These are phyloP conservation scores for Alloteropsis semialata DNA, from an alignment of 176 grass and related monocot species.

Conservation along the genomic window DNA sequence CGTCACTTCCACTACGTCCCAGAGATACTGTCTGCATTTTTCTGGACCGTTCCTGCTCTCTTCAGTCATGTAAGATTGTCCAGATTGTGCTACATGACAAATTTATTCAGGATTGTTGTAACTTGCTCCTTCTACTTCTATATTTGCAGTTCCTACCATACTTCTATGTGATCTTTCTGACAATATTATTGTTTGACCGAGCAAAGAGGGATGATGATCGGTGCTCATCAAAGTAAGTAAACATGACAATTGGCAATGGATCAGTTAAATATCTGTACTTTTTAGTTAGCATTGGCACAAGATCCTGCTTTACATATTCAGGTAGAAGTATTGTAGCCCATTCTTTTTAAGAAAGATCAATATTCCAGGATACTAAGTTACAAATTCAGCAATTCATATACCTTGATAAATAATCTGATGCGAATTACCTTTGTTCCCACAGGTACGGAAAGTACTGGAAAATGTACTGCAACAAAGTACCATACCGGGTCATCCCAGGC, in stretches of 20 bases:
- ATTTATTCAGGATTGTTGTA: not conserved
- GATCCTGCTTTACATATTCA: not conserved
- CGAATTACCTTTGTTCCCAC: not conserved
- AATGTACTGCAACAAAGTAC: constrained; percentile 83
- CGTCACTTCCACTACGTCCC: constrained; percentile 99
- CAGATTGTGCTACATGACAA: not conserved
- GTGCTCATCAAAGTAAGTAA: constrained; percentile 90
- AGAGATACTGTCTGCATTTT: constrained; percentile 91
- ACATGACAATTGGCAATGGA: not conserved
- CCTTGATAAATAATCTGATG: constrained; percentile 10
- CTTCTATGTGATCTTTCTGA: constrained; percentile 96
- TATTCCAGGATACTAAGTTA: not conserved
- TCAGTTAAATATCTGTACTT: not conserved
- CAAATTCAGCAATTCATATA: constrained; percentile 1
- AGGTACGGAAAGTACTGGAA: constrained; percentile 99
- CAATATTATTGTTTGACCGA: constrained; percentile 90
- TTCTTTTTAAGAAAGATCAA: not conserved
- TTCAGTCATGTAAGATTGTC: constrained; percentile 69
- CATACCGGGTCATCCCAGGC: constrained; percentile 81
- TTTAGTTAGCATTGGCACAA: not conserved
- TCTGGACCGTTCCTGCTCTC: constrained; percentile 89
- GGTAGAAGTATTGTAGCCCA: not conserved
- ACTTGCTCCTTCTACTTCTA: constrained; percentile 19
- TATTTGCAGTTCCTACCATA: constrained; percentile 77
- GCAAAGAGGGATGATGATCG: constrained; percentile 98